Percentiles rank a stretch among this genome's conserved stretches.
These are phyloP conservation scores for Caryopteris hybrid DNA, from an alignment of 305 asterid species.

Conservation along the genomic window DNA sequence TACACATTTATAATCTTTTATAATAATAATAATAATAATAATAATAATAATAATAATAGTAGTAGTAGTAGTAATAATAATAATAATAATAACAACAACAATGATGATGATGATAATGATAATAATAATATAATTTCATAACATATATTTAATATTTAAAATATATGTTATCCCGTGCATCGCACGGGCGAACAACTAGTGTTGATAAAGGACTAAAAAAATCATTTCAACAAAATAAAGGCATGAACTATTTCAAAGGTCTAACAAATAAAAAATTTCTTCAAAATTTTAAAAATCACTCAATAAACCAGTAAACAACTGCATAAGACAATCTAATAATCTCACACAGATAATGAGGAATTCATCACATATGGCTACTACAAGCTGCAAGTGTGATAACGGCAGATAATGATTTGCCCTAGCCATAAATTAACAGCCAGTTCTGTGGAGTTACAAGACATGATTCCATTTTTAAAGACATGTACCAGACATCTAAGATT, in stretches of 20 bases:
- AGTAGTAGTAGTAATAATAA: no score
- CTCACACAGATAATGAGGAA: neutral
- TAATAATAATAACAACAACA: no score
- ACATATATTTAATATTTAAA: no score
- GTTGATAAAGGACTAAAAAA: constrained; percentile 17
- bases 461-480: neutral
- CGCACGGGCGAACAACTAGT: no score
- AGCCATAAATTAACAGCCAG: neutral
- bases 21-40: no score
- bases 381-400: neutral
- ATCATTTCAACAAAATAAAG: constrained; percentile 15
- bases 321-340: neutral
- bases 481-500: neutral
- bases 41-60: no score
- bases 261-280: neutral
- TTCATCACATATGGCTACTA: neutral
- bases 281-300: neutral
- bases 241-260: constrained; percentile 1
- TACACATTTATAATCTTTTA: no score
- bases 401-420: neutral
- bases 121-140: no score
- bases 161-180: no score
- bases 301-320: neutral
- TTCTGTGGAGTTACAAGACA: neutral
- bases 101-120: no score